phyloP scores from a whole-genome alignment of 768 basidiomycete species.

The Lactifluus subvellereus region DNA sequence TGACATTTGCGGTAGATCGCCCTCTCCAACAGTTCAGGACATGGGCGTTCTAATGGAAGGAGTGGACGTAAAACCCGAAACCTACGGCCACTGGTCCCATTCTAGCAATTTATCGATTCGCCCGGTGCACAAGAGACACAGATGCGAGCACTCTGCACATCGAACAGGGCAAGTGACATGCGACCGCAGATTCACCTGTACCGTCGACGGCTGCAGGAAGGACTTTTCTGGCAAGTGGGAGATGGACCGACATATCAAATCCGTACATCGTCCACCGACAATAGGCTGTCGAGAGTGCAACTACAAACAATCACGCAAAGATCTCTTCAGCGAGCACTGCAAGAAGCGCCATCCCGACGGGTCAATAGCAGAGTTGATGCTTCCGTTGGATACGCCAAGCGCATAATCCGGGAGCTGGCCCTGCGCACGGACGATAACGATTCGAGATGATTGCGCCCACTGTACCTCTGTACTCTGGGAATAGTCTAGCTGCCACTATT shows the following conservation, averaged over 20 bases:
- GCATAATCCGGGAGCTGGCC: neutral
- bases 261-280: slow-evolving; percentile 15
- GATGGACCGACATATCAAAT: slow-evolving; percentile 14
- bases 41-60: neutral
- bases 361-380: slow-evolving; percentile 3
- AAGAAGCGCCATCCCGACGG: slow-evolving; percentile 13
- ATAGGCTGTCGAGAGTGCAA: slow-evolving; percentile 13
- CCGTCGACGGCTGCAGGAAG: slow-evolving; percentile 2
- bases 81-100: neutral
- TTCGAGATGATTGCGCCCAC: neutral
- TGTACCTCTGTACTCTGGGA: neutral
- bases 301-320: slow-evolving; percentile 21
- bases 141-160: neutral
- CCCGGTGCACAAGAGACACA: neutral
- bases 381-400: neutral
- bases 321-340: slow-evolving; percentile 19
- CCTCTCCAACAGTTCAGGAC: neutral
- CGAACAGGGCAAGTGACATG: neutral
- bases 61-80: neutral
- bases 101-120: neutral
- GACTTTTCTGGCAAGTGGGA: slow-evolving; percentile 19
- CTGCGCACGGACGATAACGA: neutral
- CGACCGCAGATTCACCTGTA: slow-evolving; percentile 10
- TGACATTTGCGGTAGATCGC: neutral
- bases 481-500: neutral